Conservation (phyloP, 352 stramenopile genomes). For the Pythium angustatum region DNA sequence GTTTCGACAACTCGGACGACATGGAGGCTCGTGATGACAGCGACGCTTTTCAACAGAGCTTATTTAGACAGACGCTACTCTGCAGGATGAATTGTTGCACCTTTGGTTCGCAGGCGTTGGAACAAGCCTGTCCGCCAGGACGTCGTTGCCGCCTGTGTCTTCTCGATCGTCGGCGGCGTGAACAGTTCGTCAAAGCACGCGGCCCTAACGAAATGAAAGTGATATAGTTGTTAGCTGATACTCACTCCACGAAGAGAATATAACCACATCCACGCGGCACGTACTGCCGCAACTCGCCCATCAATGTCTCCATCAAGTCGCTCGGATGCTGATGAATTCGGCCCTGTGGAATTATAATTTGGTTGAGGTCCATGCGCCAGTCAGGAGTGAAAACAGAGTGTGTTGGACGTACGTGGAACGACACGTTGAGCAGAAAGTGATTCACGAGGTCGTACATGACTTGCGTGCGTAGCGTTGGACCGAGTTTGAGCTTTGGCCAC, state of each 20-base stretch:
- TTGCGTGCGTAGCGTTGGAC: conserved; percentile 48
- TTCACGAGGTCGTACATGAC: conserved; percentile 65
- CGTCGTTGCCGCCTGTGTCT: conserved; percentile 20
- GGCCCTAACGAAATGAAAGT: conserved; percentile 26
- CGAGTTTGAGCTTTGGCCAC: conserved; percentile 36
- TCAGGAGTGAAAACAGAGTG: neutral
- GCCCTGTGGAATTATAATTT: conserved; percentile 29
- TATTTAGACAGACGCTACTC: neutral
- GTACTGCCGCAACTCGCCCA: conserved; percentile 50
- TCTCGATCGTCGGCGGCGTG: conserved; percentile 42
- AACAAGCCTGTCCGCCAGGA: conserved; percentile 3
- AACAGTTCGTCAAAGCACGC: conserved; percentile 62
- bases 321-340: conserved; percentile 34
- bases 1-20: neutral
- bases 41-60: neutral
- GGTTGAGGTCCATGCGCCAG: neutral
- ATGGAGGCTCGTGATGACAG: neutral
- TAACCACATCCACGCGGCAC: conserved; percentile 1
- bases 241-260: too few species aligned
- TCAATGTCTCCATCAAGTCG: conserved; percentile 40
- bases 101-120: conserved; percentile 11
- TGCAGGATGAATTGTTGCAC: conserved; percentile 4
- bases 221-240: too few species aligned
- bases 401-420: conserved; percentile 46
- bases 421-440: conserved; percentile 50